Evolutionary conservation across 2,329 filamentous ascomycete genomes (phyloP), one percentile per base, ranked within the genome.

Genomic region (Diplocarpon mali): DNA sequence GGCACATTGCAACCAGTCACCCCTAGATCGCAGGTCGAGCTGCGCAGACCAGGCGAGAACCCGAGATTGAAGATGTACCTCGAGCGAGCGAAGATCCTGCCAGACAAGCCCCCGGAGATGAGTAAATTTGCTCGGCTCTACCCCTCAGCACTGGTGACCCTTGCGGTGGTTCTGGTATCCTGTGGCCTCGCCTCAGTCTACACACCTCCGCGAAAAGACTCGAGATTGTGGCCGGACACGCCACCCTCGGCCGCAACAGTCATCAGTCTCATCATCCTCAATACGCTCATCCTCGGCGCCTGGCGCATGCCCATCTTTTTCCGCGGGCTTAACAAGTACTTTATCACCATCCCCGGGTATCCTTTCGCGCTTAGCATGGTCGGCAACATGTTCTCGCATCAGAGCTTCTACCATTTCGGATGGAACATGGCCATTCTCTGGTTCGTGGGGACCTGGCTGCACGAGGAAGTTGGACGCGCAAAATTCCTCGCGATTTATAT

Each of bases 401-500:
- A 83, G 43, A 65, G 63, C 2, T 52, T 78, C 14, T 57, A 62
- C 38, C 85, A 92, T 61, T 60, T 85, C 31, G 48, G 69, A 17
- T 59, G 69, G 35, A 90, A 90, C 64, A 78, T 85, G 73, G 54
- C 71, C 8, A 66, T 73, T 34, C 67, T 90, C 4, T 80, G 71
- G 67, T 67, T 85, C 56, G 68, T 87, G 14, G 85, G 83, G 17
- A 72, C 73, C 9, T 68, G 72, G 1, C 67, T 86, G 29, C 80
- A 85, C 63, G 78, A 85, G 49, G 80, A 86, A 53, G 65, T 86
- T 20, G 83, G 80, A 10, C 71, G 83, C 10, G 80, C 73, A 12
- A 70, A 75, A 44, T 86, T 87, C 63, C 64, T 87, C 15, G 73
- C 79, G n/a, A 64, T 85, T 28, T 85, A 81, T 61, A 51, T 83